These are phyloP conservation scores for Kitagawia praeruptora DNA, from an alignment of 129 eudicot species.

Conservation along the genomic window DNA sequence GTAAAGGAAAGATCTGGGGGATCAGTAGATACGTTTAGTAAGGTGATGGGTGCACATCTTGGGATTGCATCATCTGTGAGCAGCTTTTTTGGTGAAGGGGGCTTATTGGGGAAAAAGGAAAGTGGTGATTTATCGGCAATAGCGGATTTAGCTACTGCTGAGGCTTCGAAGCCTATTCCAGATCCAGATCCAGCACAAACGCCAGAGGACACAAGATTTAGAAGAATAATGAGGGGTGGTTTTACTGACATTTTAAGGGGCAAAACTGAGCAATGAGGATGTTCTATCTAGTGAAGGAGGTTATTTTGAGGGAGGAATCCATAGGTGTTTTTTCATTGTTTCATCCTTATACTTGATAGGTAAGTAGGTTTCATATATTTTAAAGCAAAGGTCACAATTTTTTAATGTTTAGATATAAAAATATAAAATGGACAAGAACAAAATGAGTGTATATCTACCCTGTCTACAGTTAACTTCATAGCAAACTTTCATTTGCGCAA, in stretches of 20 bases:
- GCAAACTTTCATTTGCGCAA: background rate
- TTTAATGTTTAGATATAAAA: background rate
- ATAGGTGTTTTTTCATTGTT: background rate
- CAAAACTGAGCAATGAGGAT: conserved; percentile 46
- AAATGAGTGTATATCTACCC: background rate
- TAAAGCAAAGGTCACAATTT: background rate
- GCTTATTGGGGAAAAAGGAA: conserved; percentile 77
- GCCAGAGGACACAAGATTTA: conserved; percentile 70
- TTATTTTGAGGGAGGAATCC: background rate
- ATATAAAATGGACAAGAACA: background rate
- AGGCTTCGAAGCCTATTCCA: conserved; percentile 24
- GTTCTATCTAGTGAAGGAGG: conserved; percentile 23
- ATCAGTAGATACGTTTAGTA: conserved; percentile 67
- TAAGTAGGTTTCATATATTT: background rate
- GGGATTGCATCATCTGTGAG: conserved; percentile 76
- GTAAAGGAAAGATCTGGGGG: conserved; percentile 85
- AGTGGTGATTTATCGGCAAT: conserved; percentile 28
- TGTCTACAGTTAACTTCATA: no score
- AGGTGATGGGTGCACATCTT: conserved; percentile 91
- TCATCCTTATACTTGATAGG: background rate
- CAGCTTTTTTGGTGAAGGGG: conserved; percentile 73
- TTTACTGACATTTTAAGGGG: conserved; percentile 84
- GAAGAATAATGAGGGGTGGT: conserved; percentile 86
- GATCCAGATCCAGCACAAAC: conserved; percentile 32
- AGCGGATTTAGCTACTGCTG: conserved; percentile 23